Percentiles rank a stretch among this genome's conserved stretches.
These are phyloP conservation scores for Babesia ovata DNA, from an alignment of 169 alveolate species.

Conservation along the genomic window DNA sequence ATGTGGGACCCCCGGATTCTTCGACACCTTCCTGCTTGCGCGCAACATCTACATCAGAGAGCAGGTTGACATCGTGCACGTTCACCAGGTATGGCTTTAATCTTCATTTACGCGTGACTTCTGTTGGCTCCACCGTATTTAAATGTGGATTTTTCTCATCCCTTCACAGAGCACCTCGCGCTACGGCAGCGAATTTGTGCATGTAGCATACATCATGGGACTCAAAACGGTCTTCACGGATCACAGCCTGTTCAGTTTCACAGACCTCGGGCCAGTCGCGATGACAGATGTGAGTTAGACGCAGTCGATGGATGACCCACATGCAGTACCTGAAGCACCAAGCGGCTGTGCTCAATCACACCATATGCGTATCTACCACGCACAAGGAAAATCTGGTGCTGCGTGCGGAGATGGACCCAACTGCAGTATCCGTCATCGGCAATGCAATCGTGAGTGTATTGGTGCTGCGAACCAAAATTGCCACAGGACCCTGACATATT, in stretches of 20 bases:
- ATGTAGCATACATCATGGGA: constrained; percentile 65
- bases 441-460: constrained; percentile 80
- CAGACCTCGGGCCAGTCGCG: constrained; percentile 94
- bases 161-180: constrained; percentile 39
- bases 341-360: constrained; percentile 86
- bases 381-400: constrained; percentile 94
- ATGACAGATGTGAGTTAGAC: constrained; percentile 86
- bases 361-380: constrained; percentile 93
- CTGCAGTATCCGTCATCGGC: constrained; percentile 87
- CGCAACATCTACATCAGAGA: constrained; percentile 94
- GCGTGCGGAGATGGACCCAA: constrained; percentile 92
- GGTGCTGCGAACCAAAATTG: constrained; percentile 7
- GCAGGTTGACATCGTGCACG: constrained; percentile 91
- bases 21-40: constrained; percentile 72
- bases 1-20: constrained; percentile 64
- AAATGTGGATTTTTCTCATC: not conserved
- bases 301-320: constrained; percentile 29
- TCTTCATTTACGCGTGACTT: too few relatives aligned
- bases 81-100: constrained; percentile 67
- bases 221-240: constrained; percentile 95
- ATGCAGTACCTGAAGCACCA: constrained; percentile 6
- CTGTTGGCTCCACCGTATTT: not conserved
- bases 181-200: constrained; percentile 50
- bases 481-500: constrained; percentile 73
- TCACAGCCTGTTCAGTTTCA: constrained; percentile 97